Evolutionary conservation across 2,329 filamentous ascomycete genomes (phyloP), one percentile per base, ranked within the genome.

Genomic region (Alternaria hordeiaustralica): DNA sequence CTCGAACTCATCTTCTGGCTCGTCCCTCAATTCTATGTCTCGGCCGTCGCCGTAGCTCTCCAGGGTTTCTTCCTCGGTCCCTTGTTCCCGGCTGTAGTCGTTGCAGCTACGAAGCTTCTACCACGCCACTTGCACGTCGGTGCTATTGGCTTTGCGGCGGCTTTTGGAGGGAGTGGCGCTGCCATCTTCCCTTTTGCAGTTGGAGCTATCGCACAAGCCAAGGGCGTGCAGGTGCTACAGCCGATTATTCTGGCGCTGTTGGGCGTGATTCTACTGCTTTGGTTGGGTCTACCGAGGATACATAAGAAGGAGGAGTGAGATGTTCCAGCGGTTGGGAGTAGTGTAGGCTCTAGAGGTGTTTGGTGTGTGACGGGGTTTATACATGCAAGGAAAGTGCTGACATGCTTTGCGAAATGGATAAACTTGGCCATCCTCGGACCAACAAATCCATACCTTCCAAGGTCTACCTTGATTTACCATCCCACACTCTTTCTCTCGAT

Each of bases 61-160:
- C 85, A 93, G 62, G 93, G 93, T 0, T 92, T 95, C 83, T 93
- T 94, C 72, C 84, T 95, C 0, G 93, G 92, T 0, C 92, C 93
- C 0, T 79, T 96, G 20, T 96, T 94, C 75, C 92, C 92, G 0
- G 90, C 89, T 1, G 91, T 88, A 0, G 86, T 96, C 10, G 88
- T 94, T 0, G 88, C 88, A 1, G 88, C 89, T 5, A 93, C 91
- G 0, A 94, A 92, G 70, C 82, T 96, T 5, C 83, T 96, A 1
- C 92, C 92, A 0, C 84, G 84, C 43, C 86, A 92, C 63, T 82
- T 93, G 25, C 93, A 96, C 72, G 91, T 96, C 45, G 88, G 87
- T n/a, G 89, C 90, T 0, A 92, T 96, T 65, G 92, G 93, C 0
- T 95, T 96, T 71, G 90, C 90, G 0, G 89, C 91, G 1, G 92